Evolutionary conservation across 768 basidiomycete genomes (phyloP).

Genomic region (Tricholoma sp.): DNA sequence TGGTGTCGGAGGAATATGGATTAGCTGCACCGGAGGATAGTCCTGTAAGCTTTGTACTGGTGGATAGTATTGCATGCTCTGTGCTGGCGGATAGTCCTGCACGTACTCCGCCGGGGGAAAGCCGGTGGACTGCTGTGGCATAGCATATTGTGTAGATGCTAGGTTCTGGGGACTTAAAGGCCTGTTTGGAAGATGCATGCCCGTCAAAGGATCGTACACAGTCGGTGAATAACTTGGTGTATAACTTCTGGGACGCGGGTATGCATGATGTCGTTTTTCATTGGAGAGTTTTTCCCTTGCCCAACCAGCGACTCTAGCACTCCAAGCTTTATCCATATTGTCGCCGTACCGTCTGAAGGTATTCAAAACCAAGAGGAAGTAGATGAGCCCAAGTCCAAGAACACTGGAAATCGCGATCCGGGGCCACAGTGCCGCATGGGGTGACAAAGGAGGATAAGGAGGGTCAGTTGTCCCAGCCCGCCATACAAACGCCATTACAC

Average conservation of each 20-base stretch:
- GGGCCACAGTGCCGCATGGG: slow-evolving; percentile 28
- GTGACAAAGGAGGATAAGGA: slow-evolving; percentile 13
- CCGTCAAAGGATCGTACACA: too few relatives aligned
- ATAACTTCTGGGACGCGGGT: too few relatives aligned
- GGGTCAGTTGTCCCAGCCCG: slow-evolving; percentile 37
- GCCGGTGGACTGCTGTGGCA: too few relatives aligned
- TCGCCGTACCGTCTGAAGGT: slow-evolving; percentile 53
- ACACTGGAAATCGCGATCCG: slow-evolving; percentile 43
- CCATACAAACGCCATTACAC: slow-evolving; percentile 61
- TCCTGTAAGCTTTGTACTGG: not conserved
- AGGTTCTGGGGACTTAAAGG: too few relatives aligned
- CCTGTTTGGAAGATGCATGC: too few relatives aligned
- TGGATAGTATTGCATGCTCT: not conserved
- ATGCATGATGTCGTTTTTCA: not conserved
- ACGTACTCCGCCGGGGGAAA: not conserved
- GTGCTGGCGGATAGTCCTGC: not conserved
- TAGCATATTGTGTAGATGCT: too few relatives aligned
- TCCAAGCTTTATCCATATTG: slow-evolving; percentile 30
- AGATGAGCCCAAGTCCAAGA: slow-evolving; percentile 46
- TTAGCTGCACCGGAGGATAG: not conserved
- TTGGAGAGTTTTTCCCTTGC: not conserved
- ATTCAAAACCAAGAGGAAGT: slow-evolving; percentile 44
- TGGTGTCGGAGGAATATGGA: not conserved
- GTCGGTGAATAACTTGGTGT: not conserved
- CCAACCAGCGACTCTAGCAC: slow-evolving; percentile 22